A percentile compares a stretch with the other conserved stretches of the same genome.
Conservation (phyloP, 179 eudicot species). For the Corrigiola litoralis region DNA sequence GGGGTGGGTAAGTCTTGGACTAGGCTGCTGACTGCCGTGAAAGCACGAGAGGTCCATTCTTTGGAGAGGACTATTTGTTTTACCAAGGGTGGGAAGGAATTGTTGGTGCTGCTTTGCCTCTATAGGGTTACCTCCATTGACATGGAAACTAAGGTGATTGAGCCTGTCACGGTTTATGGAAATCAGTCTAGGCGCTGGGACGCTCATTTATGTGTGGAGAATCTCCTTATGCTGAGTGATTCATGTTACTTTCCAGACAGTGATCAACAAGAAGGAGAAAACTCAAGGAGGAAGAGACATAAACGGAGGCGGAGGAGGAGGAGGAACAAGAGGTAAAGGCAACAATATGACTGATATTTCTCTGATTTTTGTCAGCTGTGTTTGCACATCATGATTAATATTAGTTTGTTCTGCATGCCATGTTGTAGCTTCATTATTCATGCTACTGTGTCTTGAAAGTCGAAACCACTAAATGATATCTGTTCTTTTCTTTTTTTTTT, state of each 20-base stretch:
- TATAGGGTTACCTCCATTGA: neutral
- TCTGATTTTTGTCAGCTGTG: no score
- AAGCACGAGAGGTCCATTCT: neutral
- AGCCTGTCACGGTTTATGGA: neutral
- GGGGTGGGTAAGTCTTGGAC: constrained; percentile 13
- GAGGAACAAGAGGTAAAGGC: no score
- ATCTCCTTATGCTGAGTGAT: constrained; percentile 10
- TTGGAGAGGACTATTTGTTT: neutral
- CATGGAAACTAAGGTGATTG: constrained; percentile 3
- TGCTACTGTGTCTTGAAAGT: no score
- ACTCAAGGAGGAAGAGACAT: neutral
- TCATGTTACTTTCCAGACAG: neutral
- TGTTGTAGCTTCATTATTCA: no score
- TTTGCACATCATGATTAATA: no score
- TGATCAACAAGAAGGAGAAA: neutral
- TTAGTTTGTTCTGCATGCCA: no score
- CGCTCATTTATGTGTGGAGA: constrained; percentile 9
- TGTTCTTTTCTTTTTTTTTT: no score
- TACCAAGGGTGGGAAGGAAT: neutral
- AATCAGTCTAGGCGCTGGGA: neutral
- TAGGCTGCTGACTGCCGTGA: neutral
- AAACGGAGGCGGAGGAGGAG: neutral
- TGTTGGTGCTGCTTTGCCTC: neutral
- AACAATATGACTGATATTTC: no score
- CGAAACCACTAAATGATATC: no score